Percentiles rank a stretch among this genome's conserved stretches.
These are phyloP conservation scores for Hippophae rhamnoides DNA, from an alignment of 306 rosid genomes.

Conservation along the genomic window DNA sequence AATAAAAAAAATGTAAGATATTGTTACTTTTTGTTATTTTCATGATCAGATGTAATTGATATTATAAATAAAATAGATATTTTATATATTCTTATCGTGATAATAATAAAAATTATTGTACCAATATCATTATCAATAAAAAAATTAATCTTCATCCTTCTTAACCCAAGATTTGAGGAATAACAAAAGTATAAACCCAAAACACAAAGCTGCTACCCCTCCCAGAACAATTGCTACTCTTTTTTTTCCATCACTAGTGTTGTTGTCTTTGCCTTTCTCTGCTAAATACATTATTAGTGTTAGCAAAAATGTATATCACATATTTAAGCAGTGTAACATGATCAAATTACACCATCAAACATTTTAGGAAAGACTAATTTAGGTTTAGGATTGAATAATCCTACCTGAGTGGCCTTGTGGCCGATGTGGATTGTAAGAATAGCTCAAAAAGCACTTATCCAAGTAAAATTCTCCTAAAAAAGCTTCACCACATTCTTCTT, in stretches of 20 bases:
- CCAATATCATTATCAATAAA: too few species aligned
- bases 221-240: constrained; percentile 47
- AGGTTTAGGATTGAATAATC: not conserved
- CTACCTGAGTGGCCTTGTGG: not conserved
- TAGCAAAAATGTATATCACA: not conserved
- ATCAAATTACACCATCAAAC: not conserved
- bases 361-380: not conserved
- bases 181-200: constrained; percentile 32
- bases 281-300: not conserved
- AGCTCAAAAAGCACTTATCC: constrained; percentile 46
- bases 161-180: constrained; percentile 38
- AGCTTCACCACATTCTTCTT: constrained; percentile 36
- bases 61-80: too few species aligned
- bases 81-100: too few species aligned
- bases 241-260: constrained; percentile 19
- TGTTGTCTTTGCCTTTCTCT: constrained; percentile 10
- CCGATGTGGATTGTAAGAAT: constrained; percentile 19
- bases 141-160: constrained; percentile 31
- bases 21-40: too few species aligned
- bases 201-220: constrained; percentile 38
- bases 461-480: constrained; percentile 48
- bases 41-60: too few species aligned
- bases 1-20: too few species aligned
- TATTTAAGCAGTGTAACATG: not conserved
- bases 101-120: too few species aligned